A percentile compares a stretch with the other conserved stretches of the same genome.
These are phyloP conservation scores for Thecaphora frezii DNA, from an alignment of 1,284 basidiomycete genomes.

Conservation along the genomic window DNA sequence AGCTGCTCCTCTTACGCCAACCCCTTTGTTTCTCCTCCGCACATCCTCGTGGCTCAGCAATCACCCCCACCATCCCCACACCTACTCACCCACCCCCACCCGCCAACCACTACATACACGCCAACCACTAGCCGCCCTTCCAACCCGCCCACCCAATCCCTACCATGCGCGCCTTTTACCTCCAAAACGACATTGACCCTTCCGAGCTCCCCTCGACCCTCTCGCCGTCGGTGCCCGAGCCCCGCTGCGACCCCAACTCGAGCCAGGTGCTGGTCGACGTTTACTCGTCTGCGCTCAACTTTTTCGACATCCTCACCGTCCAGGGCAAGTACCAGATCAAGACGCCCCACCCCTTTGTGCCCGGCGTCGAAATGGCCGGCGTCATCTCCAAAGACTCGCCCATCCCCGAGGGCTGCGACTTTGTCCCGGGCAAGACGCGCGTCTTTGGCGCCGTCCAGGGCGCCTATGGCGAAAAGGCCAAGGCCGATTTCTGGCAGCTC, in stretches of 20 bases:
- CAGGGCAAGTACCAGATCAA: slow-evolving; percentile 53
- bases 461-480: slow-evolving; percentile 69
- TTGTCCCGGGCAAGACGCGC: slow-evolving; percentile 76
- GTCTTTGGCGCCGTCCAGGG: slow-evolving; percentile 87
- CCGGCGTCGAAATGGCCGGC: slow-evolving; percentile 73
- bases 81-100: too few species aligned
- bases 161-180: slow-evolving; percentile 45
- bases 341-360: slow-evolving; percentile 49
- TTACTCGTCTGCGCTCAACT: slow-evolving; percentile 61
- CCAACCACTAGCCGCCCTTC: too few species aligned
- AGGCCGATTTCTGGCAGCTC: slow-evolving; percentile 60
- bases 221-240: slow-evolving; percentile 29
- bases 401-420: slow-evolving; percentile 78
- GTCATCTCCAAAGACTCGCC: slow-evolving; percentile 72
- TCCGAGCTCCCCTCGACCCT: slow-evolving; percentile 41
- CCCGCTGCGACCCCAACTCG: slow-evolving; percentile 20
- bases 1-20: too few species aligned
- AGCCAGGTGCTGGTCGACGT: slow-evolving; percentile 51
- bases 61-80: too few species aligned
- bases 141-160: background rate
- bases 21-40: too few species aligned
- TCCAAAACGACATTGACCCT: slow-evolving; percentile 47
- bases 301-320: slow-evolving; percentile 50
- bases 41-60: too few species aligned
- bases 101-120: too few species aligned